phyloP scores from a whole-genome alignment of 2,329 filamentous ascomycete genomes.

The Talaromyces sp. region DNA sequence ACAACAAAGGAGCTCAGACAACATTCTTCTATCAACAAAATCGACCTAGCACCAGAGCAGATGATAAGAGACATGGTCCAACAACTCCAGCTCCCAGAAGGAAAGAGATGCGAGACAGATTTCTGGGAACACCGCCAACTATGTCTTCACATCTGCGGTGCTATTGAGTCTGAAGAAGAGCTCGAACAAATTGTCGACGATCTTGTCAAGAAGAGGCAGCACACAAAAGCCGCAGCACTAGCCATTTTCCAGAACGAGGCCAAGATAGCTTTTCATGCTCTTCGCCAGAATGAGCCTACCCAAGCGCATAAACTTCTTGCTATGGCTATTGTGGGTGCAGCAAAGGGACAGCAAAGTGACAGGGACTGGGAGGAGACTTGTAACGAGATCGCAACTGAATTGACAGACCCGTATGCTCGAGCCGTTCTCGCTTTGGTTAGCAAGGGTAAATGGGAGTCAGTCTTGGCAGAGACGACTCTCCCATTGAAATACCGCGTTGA shows the following conservation, averaged over 20 bases:
- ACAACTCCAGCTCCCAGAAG: slow-evolving; percentile 52
- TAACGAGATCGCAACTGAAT: slow-evolving; percentile 61
- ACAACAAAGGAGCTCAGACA: slow-evolving; percentile 22
- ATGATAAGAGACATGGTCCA: slow-evolving; percentile 53
- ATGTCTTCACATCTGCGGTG: slow-evolving; percentile 60
- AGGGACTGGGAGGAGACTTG: slow-evolving; percentile 62
- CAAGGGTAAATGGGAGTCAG: slow-evolving; percentile 59
- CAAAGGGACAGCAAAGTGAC: slow-evolving; percentile 47
- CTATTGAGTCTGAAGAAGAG: slow-evolving; percentile 54
- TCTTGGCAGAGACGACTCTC: slow-evolving; percentile 58
- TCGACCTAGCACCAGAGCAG: slow-evolving; percentile 32
- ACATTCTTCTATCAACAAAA: slow-evolving; percentile 18
- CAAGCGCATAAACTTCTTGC: slow-evolving; percentile 59
- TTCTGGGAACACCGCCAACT: slow-evolving; percentile 59
- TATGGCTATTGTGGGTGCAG: slow-evolving; percentile 50
- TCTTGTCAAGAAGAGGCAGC: slow-evolving; percentile 54
- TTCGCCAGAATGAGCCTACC: slow-evolving; percentile 54
- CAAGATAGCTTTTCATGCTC: slow-evolving; percentile 57
- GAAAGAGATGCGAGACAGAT: slow-evolving; percentile 52
- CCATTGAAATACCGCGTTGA: slow-evolving; percentile 62
- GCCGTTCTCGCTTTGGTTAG: slow-evolving; percentile 61
- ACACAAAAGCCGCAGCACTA: slow-evolving; percentile 63
- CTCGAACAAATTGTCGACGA: slow-evolving; percentile 51
- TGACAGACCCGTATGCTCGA: slow-evolving; percentile 61
- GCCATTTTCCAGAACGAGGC: slow-evolving; percentile 61